Evolutionary conservation across 2,329 filamentous ascomycete species (phyloP).

Genomic region (Diaporthe citrichinensis): DNA sequence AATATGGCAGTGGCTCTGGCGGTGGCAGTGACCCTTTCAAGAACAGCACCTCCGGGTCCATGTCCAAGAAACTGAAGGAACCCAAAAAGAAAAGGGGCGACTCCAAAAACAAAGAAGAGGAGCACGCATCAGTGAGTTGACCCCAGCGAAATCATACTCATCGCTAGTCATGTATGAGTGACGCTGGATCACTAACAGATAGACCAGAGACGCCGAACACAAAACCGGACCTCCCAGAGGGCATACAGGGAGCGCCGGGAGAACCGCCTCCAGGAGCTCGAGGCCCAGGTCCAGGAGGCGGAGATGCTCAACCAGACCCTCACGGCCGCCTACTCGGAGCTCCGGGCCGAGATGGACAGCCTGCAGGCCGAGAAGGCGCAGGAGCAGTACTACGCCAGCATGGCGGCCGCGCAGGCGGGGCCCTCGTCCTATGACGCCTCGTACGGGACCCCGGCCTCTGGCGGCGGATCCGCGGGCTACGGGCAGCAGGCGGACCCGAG

Average conservation of each 20-base stretch:
- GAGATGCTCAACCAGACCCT: conserved; percentile 41
- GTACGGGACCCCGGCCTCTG: not conserved
- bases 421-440: conserved; percentile 20
- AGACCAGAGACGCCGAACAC: conserved; percentile 30
- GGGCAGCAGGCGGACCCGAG: not conserved
- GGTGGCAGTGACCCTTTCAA: conserved; percentile 39
- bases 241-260: conserved; percentile 40
- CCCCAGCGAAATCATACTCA: not conserved
- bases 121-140: conserved; percentile 34
- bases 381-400: conserved; percentile 37
- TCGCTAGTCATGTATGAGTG: too few species aligned
- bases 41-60: conserved; percentile 36
- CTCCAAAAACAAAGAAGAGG: conserved; percentile 38
- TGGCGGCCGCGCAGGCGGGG: not conserved
- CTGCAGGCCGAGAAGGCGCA: conserved; percentile 38
- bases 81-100: conserved; percentile 41
- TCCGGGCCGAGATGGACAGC: conserved; percentile 37
- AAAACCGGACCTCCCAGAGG: conserved; percentile 38
- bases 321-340: conserved; percentile 40
- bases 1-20: conserved; percentile 37
- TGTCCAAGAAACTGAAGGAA: conserved; percentile 41
- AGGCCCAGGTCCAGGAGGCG: conserved; percentile 38
- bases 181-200: not conserved
- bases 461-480: not conserved
- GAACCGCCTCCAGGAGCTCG: conserved; percentile 37